phyloP scores from a whole-genome alignment of 805 yeast genomes.

The Candida hispaniensis region DNA sequence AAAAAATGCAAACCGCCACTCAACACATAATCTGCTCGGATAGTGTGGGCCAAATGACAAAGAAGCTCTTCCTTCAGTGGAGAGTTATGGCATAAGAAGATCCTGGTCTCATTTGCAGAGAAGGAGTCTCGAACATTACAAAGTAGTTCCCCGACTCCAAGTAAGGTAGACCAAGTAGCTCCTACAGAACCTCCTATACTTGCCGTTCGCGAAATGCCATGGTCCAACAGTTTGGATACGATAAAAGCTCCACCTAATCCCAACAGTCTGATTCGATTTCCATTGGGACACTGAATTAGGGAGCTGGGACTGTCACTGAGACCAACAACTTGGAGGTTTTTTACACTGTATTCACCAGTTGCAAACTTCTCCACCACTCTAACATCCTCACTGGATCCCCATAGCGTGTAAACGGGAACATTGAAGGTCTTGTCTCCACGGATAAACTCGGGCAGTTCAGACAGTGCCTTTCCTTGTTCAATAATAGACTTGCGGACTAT shows the following conservation, averaged over 20 bases:
- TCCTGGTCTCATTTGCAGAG: conserved; percentile 40
- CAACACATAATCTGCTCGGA: conserved; percentile 62
- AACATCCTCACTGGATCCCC: conserved; percentile 68
- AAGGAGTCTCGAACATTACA: conserved; percentile 36
- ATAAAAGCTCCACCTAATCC: conserved; percentile 68
- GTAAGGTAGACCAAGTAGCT: conserved; percentile 60
- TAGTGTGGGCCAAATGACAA: conserved; percentile 53
- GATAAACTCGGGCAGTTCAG: conserved; percentile 43
- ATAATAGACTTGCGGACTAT: no score
- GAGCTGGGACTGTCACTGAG: conserved; percentile 37
- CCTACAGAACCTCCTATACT: conserved; percentile 52
- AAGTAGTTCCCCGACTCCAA: conserved; percentile 59
- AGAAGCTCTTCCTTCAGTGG: conserved; percentile 60
- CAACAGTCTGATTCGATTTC: conserved; percentile 41
- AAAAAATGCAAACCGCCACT: conserved; percentile 65
- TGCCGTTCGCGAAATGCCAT: conserved; percentile 39
- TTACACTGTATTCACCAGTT: conserved; percentile 40
- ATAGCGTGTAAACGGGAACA: conserved; percentile 67
- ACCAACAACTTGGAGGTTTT: conserved; percentile 52
- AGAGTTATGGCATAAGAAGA: conserved; percentile 59
- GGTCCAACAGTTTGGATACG: conserved; percentile 56
- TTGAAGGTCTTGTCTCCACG: conserved; percentile 34
- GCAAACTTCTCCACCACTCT: conserved; percentile 53
- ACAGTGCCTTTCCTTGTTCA: conserved; percentile 29
- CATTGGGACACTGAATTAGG: conserved; percentile 35